Percentiles rank a stretch among this genome's conserved stretches.
These are phyloP conservation scores for Verticillium tricorpus DNA, from an alignment of 2,329 filamentous ascomycete species.

Conservation along the genomic window DNA sequence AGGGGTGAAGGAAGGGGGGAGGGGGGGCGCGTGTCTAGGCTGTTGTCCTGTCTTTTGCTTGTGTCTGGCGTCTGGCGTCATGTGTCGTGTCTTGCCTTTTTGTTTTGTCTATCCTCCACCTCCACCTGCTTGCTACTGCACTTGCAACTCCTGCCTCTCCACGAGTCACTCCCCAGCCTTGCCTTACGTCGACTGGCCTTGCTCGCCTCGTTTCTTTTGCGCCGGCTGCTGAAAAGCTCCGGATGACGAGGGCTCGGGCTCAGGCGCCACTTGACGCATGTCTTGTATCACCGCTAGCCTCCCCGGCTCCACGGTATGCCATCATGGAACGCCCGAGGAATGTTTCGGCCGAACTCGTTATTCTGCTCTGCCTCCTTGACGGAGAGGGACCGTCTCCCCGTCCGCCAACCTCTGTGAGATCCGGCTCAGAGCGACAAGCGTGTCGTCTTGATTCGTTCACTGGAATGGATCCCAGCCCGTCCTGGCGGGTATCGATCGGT, in stretches of 20 bases:
- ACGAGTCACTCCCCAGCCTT: not conserved
- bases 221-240: constrained; percentile 3
- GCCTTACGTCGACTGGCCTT: not conserved
- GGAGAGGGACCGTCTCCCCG: too few relatives aligned
- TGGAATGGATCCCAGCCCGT: not conserved
- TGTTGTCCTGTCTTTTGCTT: not conserved
- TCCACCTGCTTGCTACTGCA: not conserved
- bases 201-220: not conserved
- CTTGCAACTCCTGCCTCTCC: not conserved
- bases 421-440: not conserved
- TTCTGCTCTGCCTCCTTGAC: not conserved
- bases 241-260: constrained; percentile 14
- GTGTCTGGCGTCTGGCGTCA: not conserved
- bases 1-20: too few relatives aligned
- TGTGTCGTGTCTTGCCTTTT: not conserved
- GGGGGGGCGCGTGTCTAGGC: too few relatives aligned
- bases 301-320: not conserved
- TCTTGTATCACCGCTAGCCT: constrained; percentile 25
- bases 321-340: constrained; percentile 26
- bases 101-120: not conserved
- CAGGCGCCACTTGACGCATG: constrained; percentile 32
- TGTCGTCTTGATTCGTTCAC: not conserved
- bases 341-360: constrained; percentile 11
- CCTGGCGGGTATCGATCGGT: not conserved
- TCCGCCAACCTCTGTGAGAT: too few relatives aligned